These are phyloP conservation scores for Ogataea nakhonphanomensis DNA, from an alignment of 805 yeast genomes.

Conservation along the genomic window DNA sequence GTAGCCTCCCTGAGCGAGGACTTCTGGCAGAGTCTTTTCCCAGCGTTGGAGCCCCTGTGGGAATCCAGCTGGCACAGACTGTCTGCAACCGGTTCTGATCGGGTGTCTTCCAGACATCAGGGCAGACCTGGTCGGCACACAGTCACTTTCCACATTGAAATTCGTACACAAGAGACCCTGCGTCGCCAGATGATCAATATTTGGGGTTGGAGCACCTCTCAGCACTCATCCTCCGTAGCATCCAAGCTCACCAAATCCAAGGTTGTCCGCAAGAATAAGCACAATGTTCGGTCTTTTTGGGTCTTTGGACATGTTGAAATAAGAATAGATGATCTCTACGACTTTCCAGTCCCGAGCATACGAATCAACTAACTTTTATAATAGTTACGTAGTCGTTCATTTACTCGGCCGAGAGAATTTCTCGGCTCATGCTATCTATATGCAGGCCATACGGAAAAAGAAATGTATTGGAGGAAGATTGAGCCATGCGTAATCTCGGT, in stretches of 20 bases:
- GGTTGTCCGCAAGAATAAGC: constrained; percentile 1
- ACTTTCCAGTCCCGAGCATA: constrained; percentile 1
- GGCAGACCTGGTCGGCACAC: constrained; percentile 1
- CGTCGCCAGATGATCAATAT: constrained; percentile 1
- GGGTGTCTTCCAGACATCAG: neutral
- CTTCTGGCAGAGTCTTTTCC: too few species aligned
- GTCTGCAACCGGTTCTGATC: too few species aligned
- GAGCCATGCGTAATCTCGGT: constrained; percentile 1
- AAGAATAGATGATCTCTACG: constrained; percentile 1
- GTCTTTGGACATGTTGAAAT: constrained; percentile 1
- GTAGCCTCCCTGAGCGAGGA: too few species aligned
- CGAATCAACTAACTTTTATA: constrained; percentile 1
- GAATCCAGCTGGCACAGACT: too few species aligned
- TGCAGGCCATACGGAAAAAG: constrained; percentile 1
- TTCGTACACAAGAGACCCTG: constrained; percentile 1
- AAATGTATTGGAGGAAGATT: constrained; percentile 1
- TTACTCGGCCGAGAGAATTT: constrained; percentile 1
- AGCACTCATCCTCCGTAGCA: constrained; percentile 1
- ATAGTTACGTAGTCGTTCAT: constrained; percentile 1
- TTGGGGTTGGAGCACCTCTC: constrained; percentile 1
- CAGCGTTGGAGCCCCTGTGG: too few species aligned
- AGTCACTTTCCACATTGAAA: constrained; percentile 1
- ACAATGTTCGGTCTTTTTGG: constrained; percentile 1
- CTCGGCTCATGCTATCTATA: constrained; percentile 1
- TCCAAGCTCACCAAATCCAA: constrained; percentile 1